Evolutionary conservation across 192 early-diverging fungal species (phyloP).

Genomic region (Podila horticola): DNA sequence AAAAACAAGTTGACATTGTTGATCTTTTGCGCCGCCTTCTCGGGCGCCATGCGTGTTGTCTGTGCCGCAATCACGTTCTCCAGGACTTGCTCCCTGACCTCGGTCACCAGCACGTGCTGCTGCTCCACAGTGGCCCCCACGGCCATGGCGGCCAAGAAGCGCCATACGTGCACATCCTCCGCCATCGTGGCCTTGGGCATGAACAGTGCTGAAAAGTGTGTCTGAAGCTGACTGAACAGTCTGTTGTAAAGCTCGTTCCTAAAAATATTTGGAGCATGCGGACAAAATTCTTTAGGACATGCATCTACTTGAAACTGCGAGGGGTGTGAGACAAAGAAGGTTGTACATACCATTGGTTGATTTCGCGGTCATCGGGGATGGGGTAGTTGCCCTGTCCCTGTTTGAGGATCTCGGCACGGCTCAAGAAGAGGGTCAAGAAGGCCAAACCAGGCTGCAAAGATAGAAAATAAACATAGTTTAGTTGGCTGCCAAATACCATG

Average conservation of each 20-base stretch:
- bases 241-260: slow-evolving; percentile 86
- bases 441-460: slow-evolving; percentile 75
- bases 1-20: slow-evolving; percentile 96
- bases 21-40: slow-evolving; percentile 70
- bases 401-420: slow-evolving; percentile 89
- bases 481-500: no score
- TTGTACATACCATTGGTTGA: slow-evolving; percentile 60
- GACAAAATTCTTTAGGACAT: no score
- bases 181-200: slow-evolving; percentile 65
- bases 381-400: slow-evolving; percentile 69
- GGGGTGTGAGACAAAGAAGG: neutral
- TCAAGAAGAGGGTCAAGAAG: slow-evolving; percentile 90
- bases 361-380: slow-evolving; percentile 62
- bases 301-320: no score
- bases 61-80: slow-evolving; percentile 77
- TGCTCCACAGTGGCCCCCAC: slow-evolving; percentile 94
- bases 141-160: slow-evolving; percentile 96
- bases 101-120: slow-evolving; percentile 91
- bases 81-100: slow-evolving; percentile 88
- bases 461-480: no score
- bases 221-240: slow-evolving; percentile 82
- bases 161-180: slow-evolving; percentile 96
- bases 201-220: slow-evolving; percentile 82
- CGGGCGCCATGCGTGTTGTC: slow-evolving; percentile 63
- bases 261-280: neutral